These are phyloP conservation scores for Pseudopyrenochaeta lycopersici DNA, from an alignment of 2,329 filamentous ascomycete genomes.

Conservation along the genomic window DNA sequence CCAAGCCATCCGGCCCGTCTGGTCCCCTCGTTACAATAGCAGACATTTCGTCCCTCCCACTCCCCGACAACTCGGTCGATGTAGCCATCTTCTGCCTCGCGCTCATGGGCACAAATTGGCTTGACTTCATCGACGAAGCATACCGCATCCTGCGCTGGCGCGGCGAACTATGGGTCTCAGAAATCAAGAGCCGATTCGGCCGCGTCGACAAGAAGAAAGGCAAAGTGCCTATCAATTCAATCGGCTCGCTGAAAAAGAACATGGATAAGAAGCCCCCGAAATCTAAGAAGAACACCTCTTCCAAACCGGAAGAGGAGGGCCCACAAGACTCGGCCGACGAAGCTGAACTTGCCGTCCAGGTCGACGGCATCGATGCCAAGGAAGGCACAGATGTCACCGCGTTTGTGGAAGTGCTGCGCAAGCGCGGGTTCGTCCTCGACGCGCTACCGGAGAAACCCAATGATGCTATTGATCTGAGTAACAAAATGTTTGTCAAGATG, in stretches of 20 bases:
- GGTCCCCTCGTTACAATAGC: slow-evolving; percentile 81
- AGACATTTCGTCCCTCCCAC: slow-evolving; percentile 85
- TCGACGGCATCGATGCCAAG: slow-evolving; percentile 71
- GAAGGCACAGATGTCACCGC: slow-evolving; percentile 84
- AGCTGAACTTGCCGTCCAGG: slow-evolving; percentile 68
- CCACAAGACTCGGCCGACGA: slow-evolving; percentile 62
- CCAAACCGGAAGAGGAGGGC: slow-evolving; percentile 59
- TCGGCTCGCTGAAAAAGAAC: slow-evolving; percentile 59
- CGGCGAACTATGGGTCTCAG: slow-evolving; percentile 95
- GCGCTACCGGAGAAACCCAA: slow-evolving; percentile 62
- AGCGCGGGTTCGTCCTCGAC: slow-evolving; percentile 83
- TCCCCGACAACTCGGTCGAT: slow-evolving; percentile 78
- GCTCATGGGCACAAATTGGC: slow-evolving; percentile 99
- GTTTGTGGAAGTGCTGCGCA: slow-evolving; percentile 83
- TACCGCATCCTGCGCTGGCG: slow-evolving; percentile 91
- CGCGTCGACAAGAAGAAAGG: slow-evolving; percentile 62
- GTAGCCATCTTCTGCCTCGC: slow-evolving; percentile 95
- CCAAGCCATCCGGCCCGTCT: slow-evolving; percentile 76
- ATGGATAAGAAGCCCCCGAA: slow-evolving; percentile 15
- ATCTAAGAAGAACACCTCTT: too few relatives aligned
- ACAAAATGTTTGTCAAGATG: slow-evolving; percentile 99
- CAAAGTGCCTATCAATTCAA: slow-evolving; percentile 67
- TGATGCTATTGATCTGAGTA: slow-evolving; percentile 77
- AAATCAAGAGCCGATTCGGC: slow-evolving; percentile 94
- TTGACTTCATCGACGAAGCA: slow-evolving; percentile 94